Percentiles rank a stretch among this genome's conserved stretches.
Conservation (phyloP, 768 basidiomycete species). For the Russula vinacea region DNA sequence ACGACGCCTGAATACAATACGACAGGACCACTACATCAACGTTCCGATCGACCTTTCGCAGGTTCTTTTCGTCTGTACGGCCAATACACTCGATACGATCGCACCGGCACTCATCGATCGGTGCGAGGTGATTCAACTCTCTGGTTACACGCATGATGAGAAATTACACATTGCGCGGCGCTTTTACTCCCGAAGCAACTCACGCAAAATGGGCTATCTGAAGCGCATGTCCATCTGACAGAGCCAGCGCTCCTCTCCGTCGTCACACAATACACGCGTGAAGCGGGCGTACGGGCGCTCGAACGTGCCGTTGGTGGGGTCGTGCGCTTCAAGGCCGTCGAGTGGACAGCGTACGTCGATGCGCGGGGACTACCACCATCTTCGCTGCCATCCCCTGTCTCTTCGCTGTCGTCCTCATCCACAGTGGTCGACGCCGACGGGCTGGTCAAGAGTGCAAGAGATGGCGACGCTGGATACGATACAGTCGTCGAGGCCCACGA, state of each 20-base stretch:
- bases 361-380: constrained; percentile 30
- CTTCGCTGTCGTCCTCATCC: constrained; percentile 2
- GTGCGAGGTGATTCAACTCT: constrained; percentile 81
- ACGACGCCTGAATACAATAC: neutral
- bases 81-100: constrained; percentile 87
- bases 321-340: constrained; percentile 89
- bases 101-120: constrained; percentile 84
- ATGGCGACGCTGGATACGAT: constrained; percentile 42
- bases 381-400: constrained; percentile 17
- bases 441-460: neutral
- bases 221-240: constrained; percentile 58
- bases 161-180: constrained; percentile 85
- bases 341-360: constrained; percentile 74
- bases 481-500: constrained; percentile 62
- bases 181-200: constrained; percentile 90
- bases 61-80: constrained; percentile 89
- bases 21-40: constrained; percentile 86
- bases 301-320: constrained; percentile 85
- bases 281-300: constrained; percentile 89
- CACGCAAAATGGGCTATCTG: constrained; percentile 66
- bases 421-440: neutral
- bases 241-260: constrained; percentile 70
- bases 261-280: constrained; percentile 78
- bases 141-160: constrained; percentile 86
- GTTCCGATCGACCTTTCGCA: constrained; percentile 85